Base-by-base conservation (phyloP, 345 rosid species). In the Eutrema heterophyllum region DNA sequence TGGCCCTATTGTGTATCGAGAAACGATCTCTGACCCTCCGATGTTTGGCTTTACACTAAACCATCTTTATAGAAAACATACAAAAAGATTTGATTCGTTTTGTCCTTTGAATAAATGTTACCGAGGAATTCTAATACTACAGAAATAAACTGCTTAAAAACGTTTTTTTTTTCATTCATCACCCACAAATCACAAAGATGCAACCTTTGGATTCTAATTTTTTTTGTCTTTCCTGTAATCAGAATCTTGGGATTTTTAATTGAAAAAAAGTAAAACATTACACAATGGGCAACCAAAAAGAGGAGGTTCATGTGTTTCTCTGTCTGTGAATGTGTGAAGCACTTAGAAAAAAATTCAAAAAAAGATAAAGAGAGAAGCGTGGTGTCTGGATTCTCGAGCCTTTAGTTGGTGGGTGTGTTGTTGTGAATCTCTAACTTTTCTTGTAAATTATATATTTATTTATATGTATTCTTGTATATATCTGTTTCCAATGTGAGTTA, bases 51-150 rank as follows among this genome's bases (percentile, higher is more conserved):
- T 21, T 64, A 21, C 45, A 63, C 54, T 35, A 63, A 64, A 44
- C 49, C 59, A 73, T 53, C 26, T 73, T 64, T 73, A 40, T 57
- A 59, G 73, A 74, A 67, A 74, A 67, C 73, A 58, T 50, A 36
- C 29, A 75, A 68, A 62, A 75, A 68, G 73, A 75, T 75, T 75
- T 75, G 73, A 75, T 75, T 75, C 74, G 46, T 60, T 67, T 68
- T 68, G 63, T 75, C 63, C 48, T 50, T 59, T 60, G 73, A 67
- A 67, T 59, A 32, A 49, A 66, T 66, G 72, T 65, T 75, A 58
- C 68, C 78, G 13, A 75, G 29, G 58, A 59, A 51, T 18, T 58
- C 46, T 67, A 35, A 67, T 49, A 6, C 40, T 27, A 39, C 33
- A 64, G 3, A 9, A 32, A 55, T 35, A 52, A 29, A 26, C 51